These are phyloP conservation scores for Spizellomyces punctatus DNA, from an alignment of 192 early-diverging fungal species.

Conservation along the genomic window DNA sequence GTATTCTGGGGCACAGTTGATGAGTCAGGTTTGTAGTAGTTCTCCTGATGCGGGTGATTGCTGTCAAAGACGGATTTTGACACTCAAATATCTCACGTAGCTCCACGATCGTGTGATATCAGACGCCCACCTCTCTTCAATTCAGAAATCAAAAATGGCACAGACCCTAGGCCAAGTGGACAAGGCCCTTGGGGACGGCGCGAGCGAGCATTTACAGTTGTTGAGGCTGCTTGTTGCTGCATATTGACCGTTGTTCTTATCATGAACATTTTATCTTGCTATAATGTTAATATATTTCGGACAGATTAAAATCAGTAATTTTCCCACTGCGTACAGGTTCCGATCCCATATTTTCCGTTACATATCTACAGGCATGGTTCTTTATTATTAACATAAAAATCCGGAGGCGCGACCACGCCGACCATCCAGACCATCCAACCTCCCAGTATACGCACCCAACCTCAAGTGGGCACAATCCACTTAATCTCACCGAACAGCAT, in stretches of 20 bases:
- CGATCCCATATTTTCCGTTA: no score
- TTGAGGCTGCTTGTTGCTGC: constrained; percentile 40
- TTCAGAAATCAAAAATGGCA: constrained; percentile 76
- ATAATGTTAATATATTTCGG: not conserved
- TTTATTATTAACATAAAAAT: no score
- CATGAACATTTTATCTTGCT: not conserved
- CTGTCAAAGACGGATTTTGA: not conserved
- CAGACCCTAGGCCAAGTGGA: constrained; percentile 71
- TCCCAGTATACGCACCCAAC: no score
- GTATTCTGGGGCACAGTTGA: constrained; percentile 73
- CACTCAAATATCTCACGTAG: constrained; percentile 33
- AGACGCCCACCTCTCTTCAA: constrained; percentile 60
- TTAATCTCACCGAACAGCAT: not conserved
- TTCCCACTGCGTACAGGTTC: no score
- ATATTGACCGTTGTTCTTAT: not conserved
- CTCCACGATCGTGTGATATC: constrained; percentile 67
- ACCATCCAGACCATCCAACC: no score
- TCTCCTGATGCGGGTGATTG: not conserved
- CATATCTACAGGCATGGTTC: no score
- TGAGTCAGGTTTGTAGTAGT: constrained; percentile 62
- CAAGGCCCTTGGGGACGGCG: constrained; percentile 77
- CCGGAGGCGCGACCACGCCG: no score
- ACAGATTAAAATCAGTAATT: no score
- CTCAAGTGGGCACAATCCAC: no score
- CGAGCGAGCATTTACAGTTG: constrained; percentile 89